A percentile compares a stretch with the other conserved stretches of the same genome.
These are phyloP conservation scores for Pythium periplocum DNA, from an alignment of 352 stramenopile genomes.

Conservation along the genomic window DNA sequence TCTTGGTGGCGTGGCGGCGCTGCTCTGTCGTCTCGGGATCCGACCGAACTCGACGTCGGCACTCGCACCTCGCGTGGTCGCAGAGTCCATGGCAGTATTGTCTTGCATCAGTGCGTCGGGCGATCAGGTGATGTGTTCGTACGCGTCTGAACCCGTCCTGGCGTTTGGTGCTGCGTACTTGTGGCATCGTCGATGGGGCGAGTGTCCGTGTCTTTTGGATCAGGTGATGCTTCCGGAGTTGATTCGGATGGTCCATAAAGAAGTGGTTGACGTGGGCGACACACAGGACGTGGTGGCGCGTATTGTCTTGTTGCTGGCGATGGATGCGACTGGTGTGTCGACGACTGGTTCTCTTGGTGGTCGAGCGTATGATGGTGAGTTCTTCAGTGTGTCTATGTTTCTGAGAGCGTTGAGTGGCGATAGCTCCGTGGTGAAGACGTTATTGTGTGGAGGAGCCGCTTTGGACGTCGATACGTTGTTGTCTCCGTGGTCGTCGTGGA, in stretches of 20 bases:
- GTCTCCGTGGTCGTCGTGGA: conserved; percentile 5
- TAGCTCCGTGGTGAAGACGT: too few species aligned
- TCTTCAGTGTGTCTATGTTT: conserved; percentile 8
- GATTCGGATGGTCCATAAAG: conserved; percentile 1
- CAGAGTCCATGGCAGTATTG: conserved; percentile 22
- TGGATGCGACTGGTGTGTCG: conserved; percentile 5
- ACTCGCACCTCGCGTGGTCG: conserved; percentile 16
- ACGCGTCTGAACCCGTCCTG: conserved; percentile 23
- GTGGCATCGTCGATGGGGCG: conserved; percentile 8
- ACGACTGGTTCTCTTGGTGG: background rate
- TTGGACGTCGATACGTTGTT: background rate
- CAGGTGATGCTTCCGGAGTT: conserved; percentile 8
- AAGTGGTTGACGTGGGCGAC: conserved; percentile 7
- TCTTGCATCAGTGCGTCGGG: conserved; percentile 10
- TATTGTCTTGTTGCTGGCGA: conserved; percentile 9
- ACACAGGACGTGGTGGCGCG: conserved; percentile 1
- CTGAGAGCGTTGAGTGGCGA: conserved; percentile 4
- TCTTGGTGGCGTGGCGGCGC: conserved; percentile 14
- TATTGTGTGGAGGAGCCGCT: background rate
- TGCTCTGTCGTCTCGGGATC: conserved; percentile 25
- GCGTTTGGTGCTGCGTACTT: conserved; percentile 22
- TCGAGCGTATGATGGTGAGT: background rate
- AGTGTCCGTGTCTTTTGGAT: background rate
- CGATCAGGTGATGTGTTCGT: conserved; percentile 15
- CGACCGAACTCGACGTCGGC: conserved; percentile 10